Conservation (phyloP, 345 rosid species). For the Populus tremula region DNA sequence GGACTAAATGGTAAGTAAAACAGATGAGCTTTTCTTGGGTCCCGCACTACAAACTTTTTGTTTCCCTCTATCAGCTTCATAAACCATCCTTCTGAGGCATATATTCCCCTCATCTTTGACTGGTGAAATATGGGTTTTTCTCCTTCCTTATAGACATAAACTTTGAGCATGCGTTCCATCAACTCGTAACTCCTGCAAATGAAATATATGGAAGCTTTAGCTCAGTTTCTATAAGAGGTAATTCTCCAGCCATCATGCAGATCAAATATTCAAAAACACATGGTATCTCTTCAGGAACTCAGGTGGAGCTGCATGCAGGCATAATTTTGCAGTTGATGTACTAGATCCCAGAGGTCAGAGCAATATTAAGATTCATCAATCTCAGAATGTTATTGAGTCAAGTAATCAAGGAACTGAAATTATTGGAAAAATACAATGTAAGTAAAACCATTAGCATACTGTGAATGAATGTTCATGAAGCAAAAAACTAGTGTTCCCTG, state of each 20-base stretch:
- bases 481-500: background rate
- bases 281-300: background rate
- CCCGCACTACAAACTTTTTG: slow-evolving; percentile 65
- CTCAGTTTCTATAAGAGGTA: background rate
- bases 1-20: slow-evolving; percentile 83
- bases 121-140: slow-evolving; percentile 74
- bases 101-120: slow-evolving; percentile 68
- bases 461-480: background rate
- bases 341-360: background rate
- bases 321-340: background rate
- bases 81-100: slow-evolving; percentile 95
- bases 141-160: slow-evolving; percentile 81
- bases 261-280: background rate
- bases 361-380: background rate
- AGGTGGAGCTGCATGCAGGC: background rate
- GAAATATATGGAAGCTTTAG: slow-evolving; percentile 9
- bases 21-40: slow-evolving; percentile 79
- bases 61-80: slow-evolving; percentile 80
- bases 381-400: background rate
- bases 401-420: background rate
- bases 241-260: background rate
- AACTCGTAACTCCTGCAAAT: slow-evolving; percentile 70
- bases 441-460: background rate
- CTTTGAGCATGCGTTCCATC: slow-evolving; percentile 73
- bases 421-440: background rate